Evolutionary conservation across 352 stramenopile species (phyloP).

Genomic region (Phytopythium helicoides): DNA sequence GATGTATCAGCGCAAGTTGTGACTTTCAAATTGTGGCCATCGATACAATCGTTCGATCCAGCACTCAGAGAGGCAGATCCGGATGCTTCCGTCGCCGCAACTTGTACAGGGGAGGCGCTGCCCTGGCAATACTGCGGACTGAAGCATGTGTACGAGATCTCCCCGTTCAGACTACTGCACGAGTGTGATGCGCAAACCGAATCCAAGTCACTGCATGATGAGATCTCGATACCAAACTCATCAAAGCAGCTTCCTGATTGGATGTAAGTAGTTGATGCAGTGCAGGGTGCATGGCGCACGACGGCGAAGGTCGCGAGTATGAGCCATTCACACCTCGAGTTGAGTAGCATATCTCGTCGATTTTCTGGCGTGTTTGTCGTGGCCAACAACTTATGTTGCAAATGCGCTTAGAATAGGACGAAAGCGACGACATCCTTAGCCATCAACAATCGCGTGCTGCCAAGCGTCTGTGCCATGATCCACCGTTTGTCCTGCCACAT

Average conservation of each 20-base stretch:
- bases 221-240: background rate
- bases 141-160: slow-evolving; percentile 2
- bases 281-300: background rate
- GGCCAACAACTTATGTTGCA: no score
- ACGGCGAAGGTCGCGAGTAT: background rate
- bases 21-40: background rate
- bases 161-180: background rate
- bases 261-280: background rate
- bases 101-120: background rate
- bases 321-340: no score
- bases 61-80: no score
- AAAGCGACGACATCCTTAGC: no score
- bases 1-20: slow-evolving; percentile 1
- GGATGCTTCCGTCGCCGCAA: no score
- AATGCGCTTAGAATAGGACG: no score
- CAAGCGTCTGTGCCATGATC: no score
- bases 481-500: no score
- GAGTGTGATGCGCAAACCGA: background rate
- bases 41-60: background rate
- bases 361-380: no score
- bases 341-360: no score
- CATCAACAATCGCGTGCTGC: no score
- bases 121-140: background rate
- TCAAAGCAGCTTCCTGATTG: slow-evolving; percentile 5
- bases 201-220: background rate